A percentile compares a stretch with the other conserved stretches of the same genome.
Evolutionary conservation across 106 monocot species (phyloP).

Genomic region (Dendrobium chrysotoxum): DNA sequence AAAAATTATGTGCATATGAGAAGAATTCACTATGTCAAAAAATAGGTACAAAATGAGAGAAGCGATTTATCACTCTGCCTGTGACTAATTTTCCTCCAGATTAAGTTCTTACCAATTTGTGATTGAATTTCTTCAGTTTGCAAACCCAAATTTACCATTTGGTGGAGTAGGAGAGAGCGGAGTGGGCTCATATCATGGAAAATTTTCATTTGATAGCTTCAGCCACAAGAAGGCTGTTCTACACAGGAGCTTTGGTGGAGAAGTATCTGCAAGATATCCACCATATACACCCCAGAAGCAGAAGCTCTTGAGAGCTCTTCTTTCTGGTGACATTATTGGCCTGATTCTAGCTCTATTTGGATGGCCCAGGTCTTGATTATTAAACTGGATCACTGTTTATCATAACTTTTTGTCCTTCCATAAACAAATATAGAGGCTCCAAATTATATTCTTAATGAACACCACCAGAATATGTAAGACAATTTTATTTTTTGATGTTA

Average conservation of each 20-base stretch:
- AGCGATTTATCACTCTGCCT: too few species aligned
- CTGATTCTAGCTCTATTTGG: conserved; percentile 52
- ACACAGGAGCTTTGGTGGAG: conserved; percentile 54
- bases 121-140: conserved; percentile 24
- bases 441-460: background rate
- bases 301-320: conserved; percentile 46
- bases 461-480: background rate
- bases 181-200: conserved; percentile 48
- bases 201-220: conserved; percentile 73
- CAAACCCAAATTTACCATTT: conserved; percentile 48
- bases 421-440: background rate
- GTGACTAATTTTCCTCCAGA: background rate
- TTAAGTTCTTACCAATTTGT: background rate
- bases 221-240: conserved; percentile 82
- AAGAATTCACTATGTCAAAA: too few species aligned
- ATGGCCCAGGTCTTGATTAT: conserved; percentile 17
- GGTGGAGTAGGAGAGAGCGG: conserved; percentile 64
- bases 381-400: background rate
- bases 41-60: too few species aligned
- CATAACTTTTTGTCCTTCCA: background rate
- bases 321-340: conserved; percentile 45
- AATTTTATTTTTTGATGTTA: background rate
- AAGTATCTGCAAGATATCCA: conserved; percentile 63
- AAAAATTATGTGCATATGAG: too few species aligned
- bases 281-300: conserved; percentile 66